Conservation (phyloP, 345 rosid species). For the Linum usitatissimum region DNA sequence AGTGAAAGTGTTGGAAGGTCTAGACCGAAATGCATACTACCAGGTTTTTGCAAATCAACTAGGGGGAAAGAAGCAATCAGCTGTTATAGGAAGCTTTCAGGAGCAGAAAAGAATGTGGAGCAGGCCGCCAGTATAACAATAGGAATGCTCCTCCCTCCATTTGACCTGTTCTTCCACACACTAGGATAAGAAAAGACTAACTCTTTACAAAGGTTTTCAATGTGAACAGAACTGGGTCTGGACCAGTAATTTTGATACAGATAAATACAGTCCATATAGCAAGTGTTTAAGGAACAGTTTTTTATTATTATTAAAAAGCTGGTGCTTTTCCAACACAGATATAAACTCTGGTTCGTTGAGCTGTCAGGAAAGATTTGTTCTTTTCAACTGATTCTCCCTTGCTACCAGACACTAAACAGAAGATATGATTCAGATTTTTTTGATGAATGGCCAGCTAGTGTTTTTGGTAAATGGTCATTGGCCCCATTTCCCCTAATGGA, state of each 20-base stretch:
- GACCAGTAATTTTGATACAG: too few relatives aligned
- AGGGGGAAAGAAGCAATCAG: constrained; percentile 44
- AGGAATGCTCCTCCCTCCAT: not conserved
- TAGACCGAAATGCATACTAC: constrained; percentile 32
- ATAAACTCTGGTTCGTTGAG: constrained; percentile 11
- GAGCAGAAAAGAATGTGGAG: constrained; percentile 64
- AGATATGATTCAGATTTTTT: not conserved
- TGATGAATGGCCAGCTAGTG: not conserved
- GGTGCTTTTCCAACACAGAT: not conserved
- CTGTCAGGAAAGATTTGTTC: constrained; percentile 5
- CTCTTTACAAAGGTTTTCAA: too few relatives aligned
- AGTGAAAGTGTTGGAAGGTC: constrained; percentile 34
- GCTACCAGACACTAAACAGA: not conserved
- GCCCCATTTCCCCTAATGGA: not conserved
- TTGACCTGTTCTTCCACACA: not conserved
- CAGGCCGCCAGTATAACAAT: constrained; percentile 22
- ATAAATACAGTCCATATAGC: not conserved
- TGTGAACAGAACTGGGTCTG: too few relatives aligned
- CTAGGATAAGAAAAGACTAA: not conserved
- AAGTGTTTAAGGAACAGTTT: not conserved
- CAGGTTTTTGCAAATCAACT: constrained; percentile 37
- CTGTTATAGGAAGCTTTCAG: constrained; percentile 58
- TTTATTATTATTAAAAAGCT: not conserved
- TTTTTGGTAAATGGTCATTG: not conserved
- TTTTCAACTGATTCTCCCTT: not conserved